A percentile compares a stretch with the other conserved stretches of the same genome.
Conservation (phyloP, 1,284 basidiomycete species). For the Tranzscheliella williamsii region DNA sequence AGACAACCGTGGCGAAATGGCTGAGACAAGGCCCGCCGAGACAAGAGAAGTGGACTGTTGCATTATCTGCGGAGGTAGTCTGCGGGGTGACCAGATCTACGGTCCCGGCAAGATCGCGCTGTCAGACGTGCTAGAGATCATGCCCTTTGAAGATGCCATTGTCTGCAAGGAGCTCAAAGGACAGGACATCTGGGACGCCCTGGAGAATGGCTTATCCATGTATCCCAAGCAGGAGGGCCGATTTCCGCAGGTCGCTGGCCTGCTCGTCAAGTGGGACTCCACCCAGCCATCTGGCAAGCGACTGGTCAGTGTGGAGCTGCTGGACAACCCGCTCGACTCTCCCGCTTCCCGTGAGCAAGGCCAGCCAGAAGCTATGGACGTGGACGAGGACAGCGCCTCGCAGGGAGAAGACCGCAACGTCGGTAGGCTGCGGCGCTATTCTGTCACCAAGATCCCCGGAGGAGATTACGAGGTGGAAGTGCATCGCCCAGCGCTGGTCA, state of each 20-base stretch:
- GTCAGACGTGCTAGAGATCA: slow-evolving; percentile 80
- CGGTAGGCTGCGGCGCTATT: slow-evolving; percentile 14
- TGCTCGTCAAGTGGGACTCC: slow-evolving; percentile 85
- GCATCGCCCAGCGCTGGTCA: slow-evolving; percentile 23
- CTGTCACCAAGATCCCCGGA: slow-evolving; percentile 15
- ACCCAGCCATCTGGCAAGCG: slow-evolving; percentile 61
- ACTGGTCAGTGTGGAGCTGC: slow-evolving; percentile 42
- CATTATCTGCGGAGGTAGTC: slow-evolving; percentile 67
- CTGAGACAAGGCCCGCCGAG: slow-evolving; percentile 8
- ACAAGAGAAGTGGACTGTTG: slow-evolving; percentile 40
- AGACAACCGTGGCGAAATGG: slow-evolving; percentile 63
- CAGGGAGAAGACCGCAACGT: slow-evolving; percentile 1
- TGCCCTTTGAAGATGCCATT: slow-evolving; percentile 82
- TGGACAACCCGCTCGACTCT: slow-evolving; percentile 34
- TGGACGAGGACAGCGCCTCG: slow-evolving; percentile 1
- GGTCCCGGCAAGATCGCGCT: slow-evolving; percentile 74
- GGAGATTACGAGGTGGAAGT: slow-evolving; percentile 39
- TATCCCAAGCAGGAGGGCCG: slow-evolving; percentile 93
- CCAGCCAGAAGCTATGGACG: slow-evolving; percentile 16
- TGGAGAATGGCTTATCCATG: slow-evolving; percentile 75
- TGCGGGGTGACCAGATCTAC: slow-evolving; percentile 83
- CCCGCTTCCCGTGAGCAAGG: background rate
- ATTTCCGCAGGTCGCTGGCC: slow-evolving; percentile 85
- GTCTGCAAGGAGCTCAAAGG: slow-evolving; percentile 83
- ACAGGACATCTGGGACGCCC: slow-evolving; percentile 75